Percentiles rank a stretch among this genome's conserved stretches.
These are phyloP conservation scores for Hygrocybe punicea DNA, from an alignment of 768 basidiomycete genomes.

Conservation along the genomic window DNA sequence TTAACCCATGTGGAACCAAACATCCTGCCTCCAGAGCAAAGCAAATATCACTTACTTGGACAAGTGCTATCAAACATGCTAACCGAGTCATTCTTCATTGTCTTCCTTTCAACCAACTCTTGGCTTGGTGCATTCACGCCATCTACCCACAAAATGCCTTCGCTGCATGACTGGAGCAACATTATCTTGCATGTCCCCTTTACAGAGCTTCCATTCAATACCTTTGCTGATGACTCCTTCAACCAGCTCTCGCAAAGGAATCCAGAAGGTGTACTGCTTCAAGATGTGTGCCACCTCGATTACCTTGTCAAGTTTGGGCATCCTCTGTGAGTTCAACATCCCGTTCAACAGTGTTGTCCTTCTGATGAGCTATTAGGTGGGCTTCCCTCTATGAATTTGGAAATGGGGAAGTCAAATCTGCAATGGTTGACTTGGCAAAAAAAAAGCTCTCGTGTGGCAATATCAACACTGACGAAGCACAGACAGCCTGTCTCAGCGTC, in stretches of 20 bases:
- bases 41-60: constrained; percentile 4
- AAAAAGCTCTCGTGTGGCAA: constrained; percentile 2
- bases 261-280: neutral
- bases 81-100: neutral
- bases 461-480: neutral
- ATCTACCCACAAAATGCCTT: neutral
- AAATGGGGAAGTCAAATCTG: neutral
- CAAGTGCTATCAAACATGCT: constrained; percentile 3
- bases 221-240: constrained; percentile 6
- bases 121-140: constrained; percentile 5
- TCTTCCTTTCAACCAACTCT: constrained; percentile 7
- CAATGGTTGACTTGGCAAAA: constrained; percentile 2
- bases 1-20: neutral
- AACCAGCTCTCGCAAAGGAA: neutral
- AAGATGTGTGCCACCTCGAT: neutral
- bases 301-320: constrained; percentile 6
- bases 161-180: neutral
- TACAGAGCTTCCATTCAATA: constrained; percentile 7
- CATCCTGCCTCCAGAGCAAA: neutral
- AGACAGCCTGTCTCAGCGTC: neutral
- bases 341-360: neutral
- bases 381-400: constrained; percentile 1
- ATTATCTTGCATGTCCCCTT: constrained; percentile 1
- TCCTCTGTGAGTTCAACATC: constrained; percentile 1
- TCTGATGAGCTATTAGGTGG: neutral